Evolutionary conservation across 306 rosid genomes (phyloP).

Genomic region (cucumber (Cucumis sativus)): Cucumber_9930_V3 NC_026655.2:6254501-6255000

Average conservation of each 20-base stretch:
- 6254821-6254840: slow-evolving; percentile 94
- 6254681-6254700: not conserved
- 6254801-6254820: slow-evolving; percentile 77
- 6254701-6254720: not conserved
- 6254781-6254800: slow-evolving; percentile 13
- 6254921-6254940: not conserved
- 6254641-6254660: not conserved
- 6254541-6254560: not conserved
- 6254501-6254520: not conserved
- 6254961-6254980: not conserved
- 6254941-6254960: not conserved
- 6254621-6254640: not conserved
- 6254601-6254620: not conserved
- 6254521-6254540: not conserved
- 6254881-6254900: slow-evolving; percentile 38
- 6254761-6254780: not conserved
- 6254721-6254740: not conserved
- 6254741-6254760: not conserved
- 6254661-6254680: not conserved
- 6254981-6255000: not conserved
- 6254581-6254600: not conserved
- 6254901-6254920: not conserved
- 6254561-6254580: not conserved
- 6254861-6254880: slow-evolving; percentile 76
- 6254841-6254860: slow-evolving; percentile 92